Evolutionary conservation across 495 filamentous ascomycete species (phyloP).

Genomic region (Filosporella fistucella): DNA sequence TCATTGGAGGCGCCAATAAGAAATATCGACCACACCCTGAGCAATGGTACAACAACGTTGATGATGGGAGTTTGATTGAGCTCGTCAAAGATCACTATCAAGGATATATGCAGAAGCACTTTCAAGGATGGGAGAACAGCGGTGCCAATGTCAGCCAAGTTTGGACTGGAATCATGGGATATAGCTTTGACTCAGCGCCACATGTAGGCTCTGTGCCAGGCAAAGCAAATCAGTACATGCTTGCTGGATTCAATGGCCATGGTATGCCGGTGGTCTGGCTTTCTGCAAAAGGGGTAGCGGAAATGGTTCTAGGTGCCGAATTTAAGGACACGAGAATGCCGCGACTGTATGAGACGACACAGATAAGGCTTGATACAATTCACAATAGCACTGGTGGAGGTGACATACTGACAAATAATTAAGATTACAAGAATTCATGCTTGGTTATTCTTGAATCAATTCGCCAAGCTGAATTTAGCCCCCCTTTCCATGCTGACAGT

Average conservation of each 20-base stretch:
- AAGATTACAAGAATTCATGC: neutral
- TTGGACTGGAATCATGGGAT: constrained; percentile 50
- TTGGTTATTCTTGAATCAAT: no score
- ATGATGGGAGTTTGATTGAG: constrained; percentile 39
- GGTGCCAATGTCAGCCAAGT: constrained; percentile 36
- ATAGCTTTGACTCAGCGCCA: constrained; percentile 39
- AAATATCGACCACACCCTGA: constrained; percentile 26
- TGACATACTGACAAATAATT: neutral
- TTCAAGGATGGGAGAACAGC: constrained; percentile 40
- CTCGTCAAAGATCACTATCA: constrained; percentile 36
- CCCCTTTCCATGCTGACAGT: no score
- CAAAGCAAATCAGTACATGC: constrained; percentile 18
- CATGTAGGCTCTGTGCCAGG: constrained; percentile 32
- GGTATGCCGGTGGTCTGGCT: constrained; percentile 26
- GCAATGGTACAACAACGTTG: constrained; percentile 39
- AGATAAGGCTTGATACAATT: constrained; percentile 1
- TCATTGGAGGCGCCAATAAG: constrained; percentile 37
- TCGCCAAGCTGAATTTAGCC: no score
- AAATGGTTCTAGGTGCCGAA: constrained; percentile 14
- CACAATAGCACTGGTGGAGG: neutral
- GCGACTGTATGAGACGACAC: constrained; percentile 8
- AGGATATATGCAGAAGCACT: constrained; percentile 42
- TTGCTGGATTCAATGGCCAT: constrained; percentile 24
- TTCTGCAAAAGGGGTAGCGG: constrained; percentile 18
- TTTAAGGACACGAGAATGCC: constrained; percentile 21